Evolutionary conservation across 1,139 yeast species (phyloP).

Genomic region (Sugiyamaella grinbergsii): DNA sequence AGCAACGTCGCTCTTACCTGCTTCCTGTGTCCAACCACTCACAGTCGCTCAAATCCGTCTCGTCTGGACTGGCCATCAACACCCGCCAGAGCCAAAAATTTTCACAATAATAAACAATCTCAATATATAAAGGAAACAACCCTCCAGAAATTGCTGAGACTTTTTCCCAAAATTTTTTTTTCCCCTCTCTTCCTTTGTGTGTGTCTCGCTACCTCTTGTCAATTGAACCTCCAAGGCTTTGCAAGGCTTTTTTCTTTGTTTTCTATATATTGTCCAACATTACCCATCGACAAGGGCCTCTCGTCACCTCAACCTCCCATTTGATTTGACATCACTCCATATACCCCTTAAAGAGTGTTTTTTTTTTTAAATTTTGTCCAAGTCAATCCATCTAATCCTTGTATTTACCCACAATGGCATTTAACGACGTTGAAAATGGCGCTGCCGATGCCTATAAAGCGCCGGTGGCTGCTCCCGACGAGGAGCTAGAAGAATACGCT

Average conservation of each 20-base stretch:
- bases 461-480: conserved; percentile 27
- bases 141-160: background rate
- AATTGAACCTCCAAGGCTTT: conserved; percentile 3
- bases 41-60: too few species aligned
- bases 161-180: conserved; percentile 8
- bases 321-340: conserved; percentile 8
- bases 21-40: too few species aligned
- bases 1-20: too few species aligned
- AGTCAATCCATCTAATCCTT: too few species aligned
- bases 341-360: background rate
- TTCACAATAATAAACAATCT: conserved; percentile 12
- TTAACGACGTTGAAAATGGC: conserved; percentile 21
- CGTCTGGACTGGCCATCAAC: too few species aligned
- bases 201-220: conserved; percentile 19
- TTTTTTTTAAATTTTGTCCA: background rate
- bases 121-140: conserved; percentile 17
- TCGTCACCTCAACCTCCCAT: conserved; percentile 5
- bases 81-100: conserved; percentile 2
- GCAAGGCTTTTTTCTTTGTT: too few species aligned
- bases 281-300: conserved; percentile 15
- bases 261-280: too few species aligned
- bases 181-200: conserved; percentile 7
- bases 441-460: conserved; percentile 22
- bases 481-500: conserved; percentile 43
- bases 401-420: conserved; percentile 23